These are phyloP conservation scores for Cenchrus purpureus DNA, from an alignment of 176 grass and related monocot genomes.

Conservation along the genomic window DNA sequence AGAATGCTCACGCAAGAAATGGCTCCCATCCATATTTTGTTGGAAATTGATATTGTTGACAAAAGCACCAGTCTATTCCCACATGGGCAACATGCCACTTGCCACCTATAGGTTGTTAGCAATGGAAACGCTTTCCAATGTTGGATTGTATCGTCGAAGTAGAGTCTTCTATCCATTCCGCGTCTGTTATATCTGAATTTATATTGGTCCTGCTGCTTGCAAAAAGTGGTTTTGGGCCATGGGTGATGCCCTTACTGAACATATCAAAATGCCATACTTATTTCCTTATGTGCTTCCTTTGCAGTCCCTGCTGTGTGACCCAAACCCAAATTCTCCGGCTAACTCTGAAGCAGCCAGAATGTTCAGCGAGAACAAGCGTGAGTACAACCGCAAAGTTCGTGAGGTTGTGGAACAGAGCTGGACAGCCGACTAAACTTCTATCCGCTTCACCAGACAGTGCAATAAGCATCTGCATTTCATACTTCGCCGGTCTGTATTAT, in stretches of 20 bases:
- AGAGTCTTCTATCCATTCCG: neutral
- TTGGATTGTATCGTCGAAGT: neutral
- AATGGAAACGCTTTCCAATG: neutral
- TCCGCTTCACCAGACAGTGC: conserved; percentile 2
- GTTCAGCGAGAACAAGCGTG: conserved; percentile 89
- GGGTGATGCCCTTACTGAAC: neutral
- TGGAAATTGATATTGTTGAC: neutral
- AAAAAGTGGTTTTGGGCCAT: neutral
- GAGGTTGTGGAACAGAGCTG: conserved; percentile 96
- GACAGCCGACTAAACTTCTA: conserved; percentile 69
- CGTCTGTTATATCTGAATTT: neutral
- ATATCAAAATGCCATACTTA: neutral
- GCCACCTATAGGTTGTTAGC: neutral
- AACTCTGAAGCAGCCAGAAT: conserved; percentile 92
- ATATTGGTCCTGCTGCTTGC: neutral
- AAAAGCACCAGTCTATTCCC: neutral
- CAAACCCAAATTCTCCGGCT: conserved; percentile 89
- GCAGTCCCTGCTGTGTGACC: conserved; percentile 89
- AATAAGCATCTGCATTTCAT: conserved; percentile 51
- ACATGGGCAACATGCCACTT: conserved; percentile 23
- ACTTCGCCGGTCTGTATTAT: conserved; percentile 35
- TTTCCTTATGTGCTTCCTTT: conserved; percentile 36
- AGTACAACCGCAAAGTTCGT: conserved; percentile 88
- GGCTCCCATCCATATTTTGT: neutral
- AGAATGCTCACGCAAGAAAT: neutral